Percentiles rank a stretch among this genome's conserved stretches.
phyloP scores from a whole-genome alignment of 2,329 filamentous ascomycete genomes.

The Stagonosporopsis tanaceti region DNA sequence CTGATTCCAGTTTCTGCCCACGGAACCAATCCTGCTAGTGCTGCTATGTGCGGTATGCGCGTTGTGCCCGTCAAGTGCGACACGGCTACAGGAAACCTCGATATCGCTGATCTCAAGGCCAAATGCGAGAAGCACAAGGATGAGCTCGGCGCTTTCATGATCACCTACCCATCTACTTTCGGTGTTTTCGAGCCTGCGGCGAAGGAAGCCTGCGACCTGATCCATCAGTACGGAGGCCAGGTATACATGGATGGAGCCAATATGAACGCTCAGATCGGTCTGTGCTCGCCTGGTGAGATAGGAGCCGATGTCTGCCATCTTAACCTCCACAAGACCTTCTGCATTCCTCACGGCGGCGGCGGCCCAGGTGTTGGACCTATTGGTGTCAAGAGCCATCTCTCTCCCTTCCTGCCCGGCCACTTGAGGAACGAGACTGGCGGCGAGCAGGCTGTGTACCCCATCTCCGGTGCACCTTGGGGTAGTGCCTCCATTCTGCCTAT shows the following conservation, averaged over 20 bases:
- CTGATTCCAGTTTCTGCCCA: conserved; percentile 94
- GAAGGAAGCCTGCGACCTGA: conserved; percentile 83
- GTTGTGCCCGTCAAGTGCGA: conserved; percentile 94
- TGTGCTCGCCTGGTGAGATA: conserved; percentile 93
- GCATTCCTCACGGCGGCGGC: conserved; percentile 94
- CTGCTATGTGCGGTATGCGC: conserved; percentile 94
- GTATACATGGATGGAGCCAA: conserved; percentile 99
- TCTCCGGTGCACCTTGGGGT: conserved; percentile 85
- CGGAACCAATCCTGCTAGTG: conserved; percentile 94
- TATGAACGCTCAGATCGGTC: conserved; percentile 97
- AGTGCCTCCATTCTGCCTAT: conserved; percentile 93
- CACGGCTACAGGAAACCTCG: conserved; percentile 84
- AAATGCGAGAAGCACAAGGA: conserved; percentile 90
- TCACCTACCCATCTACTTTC: conserved; percentile 95
- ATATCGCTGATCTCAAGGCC: conserved; percentile 81
- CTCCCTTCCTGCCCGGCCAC: conserved; percentile 77
- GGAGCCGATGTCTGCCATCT: conserved; percentile 96
- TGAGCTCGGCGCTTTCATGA: conserved; percentile 91
- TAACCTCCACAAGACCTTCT: conserved; percentile 99
- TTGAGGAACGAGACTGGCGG: conserved; percentile 66
- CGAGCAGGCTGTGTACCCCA: conserved; percentile 68
- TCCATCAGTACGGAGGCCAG: conserved; percentile 87
- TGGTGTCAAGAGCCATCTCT: conserved; percentile 83
- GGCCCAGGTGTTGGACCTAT: conserved; percentile 94
- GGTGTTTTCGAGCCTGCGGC: conserved; percentile 93